Evolutionary conservation across 768 basidiomycete genomes (phyloP), one percentile per base, ranked within the genome.

Genomic region (Amylocystis lapponica): DNA sequence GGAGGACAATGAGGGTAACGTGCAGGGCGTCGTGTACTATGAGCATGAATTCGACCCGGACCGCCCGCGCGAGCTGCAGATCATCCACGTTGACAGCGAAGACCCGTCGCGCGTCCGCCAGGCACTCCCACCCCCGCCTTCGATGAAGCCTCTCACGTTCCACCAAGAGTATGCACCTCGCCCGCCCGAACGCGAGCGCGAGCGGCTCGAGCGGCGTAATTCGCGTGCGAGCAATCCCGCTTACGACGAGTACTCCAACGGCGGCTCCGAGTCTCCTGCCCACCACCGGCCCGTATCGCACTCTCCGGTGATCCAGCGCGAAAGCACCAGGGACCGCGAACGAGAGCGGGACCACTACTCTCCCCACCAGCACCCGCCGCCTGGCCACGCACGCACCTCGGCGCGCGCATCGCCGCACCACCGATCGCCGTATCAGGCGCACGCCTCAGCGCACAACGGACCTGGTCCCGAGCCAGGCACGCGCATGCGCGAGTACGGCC

Each of bases 1-100:
- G 7, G 86, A 88, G 56, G 85, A 86, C n/a, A 42, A 51, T 14
- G 57, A 55, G 5, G 38, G 42, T 12, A 44, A 47, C 21, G 54
- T 42, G 38, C 45, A 20, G 27, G 43, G 56, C 23, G 39, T 36
- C 19, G 47, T 48, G 31, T 46, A 45, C 16, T 27, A 39, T 3
- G 52, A 49, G 23, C 41, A 46, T 7, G 46, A 42, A 8, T 14
- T 47, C 36, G 46, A 52, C n/a, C 32, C 39, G 16, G 47, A 53
- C 31, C 31, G 36, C 21, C 39, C 36, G 29, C 39, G 49, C 14
- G 59, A 60, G 47, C 49, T 60, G 32, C 57, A 55, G 41, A 60
- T 60, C 47, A 60, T 60, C 41, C 57, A 54, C 12, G 47, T 54
- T 11, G 52, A 54, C 42, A 30, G 30, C 17, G 54, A 57, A 14